Evolutionary conservation across 1,284 basidiomycete species (phyloP).

Genomic region (Ceratobasidium sp.): DNA sequence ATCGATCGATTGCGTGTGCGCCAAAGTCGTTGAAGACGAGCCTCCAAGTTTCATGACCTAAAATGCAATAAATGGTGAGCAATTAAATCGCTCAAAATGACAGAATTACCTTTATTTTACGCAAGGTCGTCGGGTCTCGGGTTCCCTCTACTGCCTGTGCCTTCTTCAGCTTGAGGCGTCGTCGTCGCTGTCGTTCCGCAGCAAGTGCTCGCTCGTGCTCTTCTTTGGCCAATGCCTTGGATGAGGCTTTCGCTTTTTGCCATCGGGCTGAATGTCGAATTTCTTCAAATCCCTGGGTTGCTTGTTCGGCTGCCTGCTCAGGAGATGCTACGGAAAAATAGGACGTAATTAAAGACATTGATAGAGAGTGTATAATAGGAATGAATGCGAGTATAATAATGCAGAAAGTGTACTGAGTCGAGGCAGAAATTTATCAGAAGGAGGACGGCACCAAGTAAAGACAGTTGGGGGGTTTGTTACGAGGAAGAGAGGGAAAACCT

Average conservation of each 20-base stretch:
- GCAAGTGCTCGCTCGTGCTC: neutral
- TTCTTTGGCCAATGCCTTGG: neutral
- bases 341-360: constrained; percentile 2
- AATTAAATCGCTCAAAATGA: too few relatives aligned
- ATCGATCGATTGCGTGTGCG: neutral
- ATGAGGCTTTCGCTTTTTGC: neutral
- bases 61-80: too few relatives aligned
- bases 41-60: constrained; percentile 7
- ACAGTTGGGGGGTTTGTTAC: constrained; percentile 8
- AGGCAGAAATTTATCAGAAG: neutral
- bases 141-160: neutral
- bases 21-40: neutral
- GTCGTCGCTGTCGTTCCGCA: neutral
- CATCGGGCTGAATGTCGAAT: neutral
- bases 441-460: neutral
- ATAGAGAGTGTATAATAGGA: neutral
- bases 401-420: neutral
- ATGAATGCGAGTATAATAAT: neutral
- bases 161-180: neutral
- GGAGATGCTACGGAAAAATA: neutral
- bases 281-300: neutral
- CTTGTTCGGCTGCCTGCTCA: constrained; percentile 6
- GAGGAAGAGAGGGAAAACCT: neutral
- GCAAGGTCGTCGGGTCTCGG: neutral
- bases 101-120: neutral